Percentiles rank a stretch among this genome's conserved stretches.
Evolutionary conservation across 306 rosid species (phyloP).

Genomic region (Cicer bijugum): DNA sequence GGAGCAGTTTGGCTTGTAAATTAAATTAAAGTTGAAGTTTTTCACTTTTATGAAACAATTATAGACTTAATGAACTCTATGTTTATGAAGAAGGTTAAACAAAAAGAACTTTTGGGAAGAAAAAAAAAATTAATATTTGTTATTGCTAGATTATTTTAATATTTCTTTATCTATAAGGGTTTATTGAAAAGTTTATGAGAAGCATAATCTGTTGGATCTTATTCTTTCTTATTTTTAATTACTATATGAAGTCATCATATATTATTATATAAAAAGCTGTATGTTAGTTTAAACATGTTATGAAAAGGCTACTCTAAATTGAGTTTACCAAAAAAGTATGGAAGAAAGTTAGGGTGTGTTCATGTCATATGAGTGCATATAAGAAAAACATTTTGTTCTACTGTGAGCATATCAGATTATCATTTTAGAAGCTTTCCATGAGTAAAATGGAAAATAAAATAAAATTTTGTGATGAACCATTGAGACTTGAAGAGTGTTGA

Average conservation of each 20-base stretch:
- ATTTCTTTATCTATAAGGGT: not conserved
- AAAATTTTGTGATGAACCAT: not conserved
- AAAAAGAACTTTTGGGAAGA: not conserved
- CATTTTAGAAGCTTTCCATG: not conserved
- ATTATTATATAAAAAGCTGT: not conserved
- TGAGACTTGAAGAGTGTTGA: conserved; percentile 7
- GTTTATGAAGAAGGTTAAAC: not conserved
- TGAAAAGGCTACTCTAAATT: not conserved
- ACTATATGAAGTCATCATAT: conserved; percentile 15
- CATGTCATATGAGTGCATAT: not conserved
- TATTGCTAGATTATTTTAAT: conserved; percentile 2
- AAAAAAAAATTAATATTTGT: not conserved
- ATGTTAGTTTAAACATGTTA: not conserved
- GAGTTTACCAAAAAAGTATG: not conserved
- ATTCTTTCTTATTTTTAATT: conserved; percentile 1
- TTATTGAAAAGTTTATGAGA: conserved; percentile 12
- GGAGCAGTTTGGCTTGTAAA: not conserved
- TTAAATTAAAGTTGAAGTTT: not conserved
- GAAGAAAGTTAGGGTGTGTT: not conserved
- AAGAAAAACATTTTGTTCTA: not conserved
- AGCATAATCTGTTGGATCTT: not conserved
- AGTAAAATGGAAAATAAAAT: not conserved
- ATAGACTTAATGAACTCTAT: not conserved
- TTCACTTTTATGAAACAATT: not conserved
- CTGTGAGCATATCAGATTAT: conserved; percentile 2